Conservation (phyloP, 768 basidiomycete species). For the Hemileccinum rubropunctum region DNA sequence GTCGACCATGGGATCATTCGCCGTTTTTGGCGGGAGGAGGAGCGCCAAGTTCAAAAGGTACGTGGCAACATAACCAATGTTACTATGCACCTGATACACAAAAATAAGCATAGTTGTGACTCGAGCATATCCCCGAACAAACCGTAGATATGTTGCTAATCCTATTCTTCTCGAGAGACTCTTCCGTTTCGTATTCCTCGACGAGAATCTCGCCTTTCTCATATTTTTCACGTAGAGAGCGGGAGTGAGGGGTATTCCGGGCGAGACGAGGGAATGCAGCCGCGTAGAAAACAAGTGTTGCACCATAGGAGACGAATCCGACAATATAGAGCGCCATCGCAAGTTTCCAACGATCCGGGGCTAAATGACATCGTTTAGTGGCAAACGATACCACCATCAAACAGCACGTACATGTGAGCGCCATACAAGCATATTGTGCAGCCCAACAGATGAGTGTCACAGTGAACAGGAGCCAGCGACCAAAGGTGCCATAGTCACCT, state of each 20-base stretch:
- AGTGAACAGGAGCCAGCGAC: conserved; percentile 72
- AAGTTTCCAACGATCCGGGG: conserved; percentile 64
- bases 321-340: conserved; percentile 81
- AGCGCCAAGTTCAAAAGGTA: conserved; percentile 67
- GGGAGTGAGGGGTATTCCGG: conserved; percentile 67
- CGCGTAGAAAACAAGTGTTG: conserved; percentile 78
- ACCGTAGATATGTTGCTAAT: conserved; percentile 86
- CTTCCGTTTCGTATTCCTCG: conserved; percentile 69
- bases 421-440: conserved; percentile 75
- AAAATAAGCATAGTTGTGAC: background rate
- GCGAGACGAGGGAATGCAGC: conserved; percentile 80
- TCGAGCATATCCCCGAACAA: conserved; percentile 7
- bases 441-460: conserved; percentile 78
- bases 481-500: conserved; percentile 46
- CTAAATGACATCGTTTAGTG: conserved; percentile 31
- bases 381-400: background rate
- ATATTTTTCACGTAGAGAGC: conserved; percentile 50
- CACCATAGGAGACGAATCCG: conserved; percentile 76
- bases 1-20: conserved; percentile 57
- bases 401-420: conserved; percentile 55
- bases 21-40: conserved; percentile 49
- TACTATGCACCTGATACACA: conserved; percentile 60
- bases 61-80: conserved; percentile 69
- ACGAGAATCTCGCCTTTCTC: conserved; percentile 56
- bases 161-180: conserved; percentile 79